These are phyloP conservation scores for Lasiosphaeria miniovina DNA, from an alignment of 495 filamentous ascomycete species.

Conservation along the genomic window DNA sequence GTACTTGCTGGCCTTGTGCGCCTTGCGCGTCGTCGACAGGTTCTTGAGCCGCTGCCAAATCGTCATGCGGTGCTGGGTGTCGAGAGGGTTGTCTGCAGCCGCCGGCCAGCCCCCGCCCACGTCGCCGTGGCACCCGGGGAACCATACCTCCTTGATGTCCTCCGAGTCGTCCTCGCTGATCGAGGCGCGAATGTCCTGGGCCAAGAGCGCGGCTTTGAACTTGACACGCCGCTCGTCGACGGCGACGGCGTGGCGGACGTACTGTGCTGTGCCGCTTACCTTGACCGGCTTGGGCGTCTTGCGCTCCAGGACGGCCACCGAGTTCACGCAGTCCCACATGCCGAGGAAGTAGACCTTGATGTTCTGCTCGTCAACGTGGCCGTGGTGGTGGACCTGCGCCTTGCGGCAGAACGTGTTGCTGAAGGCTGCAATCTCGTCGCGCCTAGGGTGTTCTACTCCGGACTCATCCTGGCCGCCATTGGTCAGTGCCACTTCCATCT, in stretches of 20 bases:
- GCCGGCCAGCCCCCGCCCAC: slow-evolving; percentile 18
- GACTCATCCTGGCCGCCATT: neutral
- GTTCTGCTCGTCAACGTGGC: slow-evolving; percentile 10
- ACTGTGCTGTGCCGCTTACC: slow-evolving; percentile 11
- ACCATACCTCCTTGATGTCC: slow-evolving; percentile 20
- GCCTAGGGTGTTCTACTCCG: slow-evolving; percentile 1
- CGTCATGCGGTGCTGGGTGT: slow-evolving; percentile 4
- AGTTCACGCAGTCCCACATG: slow-evolving; percentile 19
- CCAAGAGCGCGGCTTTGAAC: slow-evolving; percentile 17
- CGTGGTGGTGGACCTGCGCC: slow-evolving; percentile 3
- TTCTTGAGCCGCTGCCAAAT: slow-evolving; percentile 11
- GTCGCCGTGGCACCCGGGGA: slow-evolving; percentile 18
- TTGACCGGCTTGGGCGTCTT: slow-evolving; percentile 12
- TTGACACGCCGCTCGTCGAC: slow-evolving; percentile 21
- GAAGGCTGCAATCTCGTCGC: slow-evolving; percentile 15
- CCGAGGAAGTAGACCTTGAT: slow-evolving; percentile 21
- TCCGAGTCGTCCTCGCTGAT: neutral
- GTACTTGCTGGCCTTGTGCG: slow-evolving; percentile 8
- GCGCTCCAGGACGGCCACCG: slow-evolving; percentile 14
- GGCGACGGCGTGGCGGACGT: slow-evolving; percentile 15
- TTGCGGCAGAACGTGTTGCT: slow-evolving; percentile 19
- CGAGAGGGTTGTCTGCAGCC: slow-evolving; percentile 2
- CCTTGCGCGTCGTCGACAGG: slow-evolving; percentile 9
- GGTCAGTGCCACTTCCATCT: neutral
- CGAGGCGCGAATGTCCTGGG: slow-evolving; percentile 10